Base-by-base conservation (phyloP, 2,329 filamentous ascomycete genomes). In the Dendryphion nanum region DNA sequence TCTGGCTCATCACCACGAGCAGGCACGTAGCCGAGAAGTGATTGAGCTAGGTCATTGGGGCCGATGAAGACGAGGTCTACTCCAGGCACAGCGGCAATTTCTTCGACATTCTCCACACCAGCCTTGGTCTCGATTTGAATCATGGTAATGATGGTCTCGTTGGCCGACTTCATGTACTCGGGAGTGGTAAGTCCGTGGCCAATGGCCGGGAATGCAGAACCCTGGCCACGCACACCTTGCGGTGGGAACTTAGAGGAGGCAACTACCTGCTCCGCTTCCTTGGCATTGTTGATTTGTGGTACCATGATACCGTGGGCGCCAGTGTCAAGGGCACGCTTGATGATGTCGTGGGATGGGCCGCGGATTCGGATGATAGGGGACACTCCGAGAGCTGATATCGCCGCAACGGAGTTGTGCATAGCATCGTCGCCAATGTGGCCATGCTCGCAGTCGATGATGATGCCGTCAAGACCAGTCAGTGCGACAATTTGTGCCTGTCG, bases 71-170 rank as follows among this genome's bases (percentile, higher is more conserved):
- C 63, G 4, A 81, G 74, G 44, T 85, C 82, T 16, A 85, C 69
- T 3, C 78, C 78, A 3, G 78, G 64, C 16, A 82, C 68, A 15
- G 74, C 70, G 29, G 79, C 79, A 57, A 85, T 85, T 33, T 76
- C 77, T 21, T 83, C 79, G 1, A 84, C 65, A 37, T 73, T 72
- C 32, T 72, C 74, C 12, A 85, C 66, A 1, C 81, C 81, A 56
- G 83, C 80, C 43, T 70, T 68, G 0, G 82, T 84, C 65, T 85
- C 82, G 36, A 85, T 84, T 59, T 85, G 82, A 8, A 84, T 78
- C 66, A 83, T 81, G 13, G 78, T 82, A 41, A 85, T 57, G 16
- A 85, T 69, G 19, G 72, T 71, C 6, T 72, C 69, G 51, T 81
- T 80, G 32, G 77, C 77, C 28, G 77, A 70, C 48, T 77, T 71